Conservation (phyloP, 805 yeast species). For the Myxozyma geophila region DNA sequence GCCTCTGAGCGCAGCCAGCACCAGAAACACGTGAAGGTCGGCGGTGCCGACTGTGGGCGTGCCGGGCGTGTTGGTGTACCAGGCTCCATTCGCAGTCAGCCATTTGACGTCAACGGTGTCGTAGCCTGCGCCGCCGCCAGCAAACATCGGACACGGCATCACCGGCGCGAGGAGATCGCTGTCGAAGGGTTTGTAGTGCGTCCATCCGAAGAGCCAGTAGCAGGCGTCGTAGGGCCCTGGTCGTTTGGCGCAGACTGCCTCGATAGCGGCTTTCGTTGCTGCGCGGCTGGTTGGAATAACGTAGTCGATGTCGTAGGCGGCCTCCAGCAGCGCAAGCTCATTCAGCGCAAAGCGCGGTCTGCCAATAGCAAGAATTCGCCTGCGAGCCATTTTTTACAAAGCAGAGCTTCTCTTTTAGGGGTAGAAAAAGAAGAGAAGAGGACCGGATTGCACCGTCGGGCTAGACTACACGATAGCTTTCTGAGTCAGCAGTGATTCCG, state of each 20-base stretch:
- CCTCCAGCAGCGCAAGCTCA: constrained; percentile 53
- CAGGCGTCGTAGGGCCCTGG: constrained; percentile 49
- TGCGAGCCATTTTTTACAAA: constrained; percentile 9
- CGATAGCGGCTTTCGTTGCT: constrained; percentile 48
- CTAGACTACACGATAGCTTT: too few relatives aligned
- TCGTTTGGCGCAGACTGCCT: constrained; percentile 46
- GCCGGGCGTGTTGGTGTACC: constrained; percentile 58
- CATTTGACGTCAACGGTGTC: constrained; percentile 55
- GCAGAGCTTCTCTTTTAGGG: too few relatives aligned
- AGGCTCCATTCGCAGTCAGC: constrained; percentile 51
- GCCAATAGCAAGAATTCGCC: constrained; percentile 26
- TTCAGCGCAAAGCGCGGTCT: constrained; percentile 44
- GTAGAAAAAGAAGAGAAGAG: too few relatives aligned
- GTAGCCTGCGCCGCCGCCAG: constrained; percentile 54
- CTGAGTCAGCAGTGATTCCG: too few relatives aligned
- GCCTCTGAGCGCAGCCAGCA: constrained; percentile 59
- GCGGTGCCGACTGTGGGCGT: constrained; percentile 62
- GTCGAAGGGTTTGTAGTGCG: constrained; percentile 52
- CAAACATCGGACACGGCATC: constrained; percentile 54
- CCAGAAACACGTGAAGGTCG: constrained; percentile 57
- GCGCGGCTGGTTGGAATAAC: constrained; percentile 21
- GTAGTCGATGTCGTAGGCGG: constrained; percentile 38
- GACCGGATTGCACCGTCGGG: too few relatives aligned
- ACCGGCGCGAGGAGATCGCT: constrained; percentile 50
- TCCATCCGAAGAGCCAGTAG: constrained; percentile 50